Percentiles rank a stretch among this genome's conserved stretches.
Evolutionary conservation across 1,139 yeast species (phyloP).

Genomic region (Yamadazyma atmosphaerica): DNA sequence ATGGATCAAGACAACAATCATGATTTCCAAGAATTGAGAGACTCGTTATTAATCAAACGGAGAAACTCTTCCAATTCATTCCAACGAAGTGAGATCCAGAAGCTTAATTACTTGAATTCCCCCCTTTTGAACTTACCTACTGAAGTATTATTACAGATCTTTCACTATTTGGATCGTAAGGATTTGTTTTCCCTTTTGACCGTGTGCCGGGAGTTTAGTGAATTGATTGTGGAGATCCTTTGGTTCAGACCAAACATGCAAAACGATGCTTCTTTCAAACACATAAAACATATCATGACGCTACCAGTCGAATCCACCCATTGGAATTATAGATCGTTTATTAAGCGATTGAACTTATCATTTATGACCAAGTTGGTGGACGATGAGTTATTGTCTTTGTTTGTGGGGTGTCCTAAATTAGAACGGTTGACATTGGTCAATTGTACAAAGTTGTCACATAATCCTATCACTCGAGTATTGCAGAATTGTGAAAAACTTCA

Average conservation of each 20-base stretch:
- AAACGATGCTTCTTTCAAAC: conserved; percentile 49
- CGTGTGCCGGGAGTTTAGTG: conserved; percentile 83
- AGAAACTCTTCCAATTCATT: conserved; percentile 20
- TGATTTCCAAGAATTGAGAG: conserved; percentile 38
- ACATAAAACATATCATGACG: conserved; percentile 56
- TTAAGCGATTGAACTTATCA: conserved; percentile 79
- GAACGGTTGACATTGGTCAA: conserved; percentile 86
- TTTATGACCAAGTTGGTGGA: conserved; percentile 68
- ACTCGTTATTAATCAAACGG: conserved; percentile 34
- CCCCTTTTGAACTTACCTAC: conserved; percentile 70
- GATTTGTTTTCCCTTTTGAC: conserved; percentile 71
- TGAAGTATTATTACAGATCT: conserved; percentile 72
- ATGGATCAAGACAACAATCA: conserved; percentile 30
- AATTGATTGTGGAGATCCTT: conserved; percentile 72
- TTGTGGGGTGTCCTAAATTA: conserved; percentile 67
- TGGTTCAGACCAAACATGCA: conserved; percentile 90
- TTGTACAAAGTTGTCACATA: conserved; percentile 66
- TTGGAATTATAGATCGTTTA: conserved; percentile 73
- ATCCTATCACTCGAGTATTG: conserved; percentile 62
- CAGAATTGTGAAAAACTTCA: conserved; percentile 69
- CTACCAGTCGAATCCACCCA: conserved; percentile 49
- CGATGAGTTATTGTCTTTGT: conserved; percentile 58
- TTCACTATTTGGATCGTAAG: conserved; percentile 63
- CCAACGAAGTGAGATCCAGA: conserved; percentile 22
- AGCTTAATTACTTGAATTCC: conserved; percentile 31